Percentiles rank a stretch among this genome's conserved stretches.
Conservation (phyloP, 768 basidiomycete species). For the Leucocoprinus sp. region DNA sequence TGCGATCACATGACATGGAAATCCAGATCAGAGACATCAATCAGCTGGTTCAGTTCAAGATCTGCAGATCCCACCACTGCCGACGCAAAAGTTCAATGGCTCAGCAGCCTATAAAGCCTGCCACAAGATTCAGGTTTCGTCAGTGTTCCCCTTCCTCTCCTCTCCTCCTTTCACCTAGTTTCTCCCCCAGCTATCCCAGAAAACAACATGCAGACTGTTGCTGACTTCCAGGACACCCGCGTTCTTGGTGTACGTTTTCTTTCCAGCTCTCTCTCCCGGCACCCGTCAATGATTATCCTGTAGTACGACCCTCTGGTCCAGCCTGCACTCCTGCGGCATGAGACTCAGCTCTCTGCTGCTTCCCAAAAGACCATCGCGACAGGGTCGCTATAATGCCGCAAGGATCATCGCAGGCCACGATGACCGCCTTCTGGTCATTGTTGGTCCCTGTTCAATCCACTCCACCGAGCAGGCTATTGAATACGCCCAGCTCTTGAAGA, state of each 20-base stretch:
- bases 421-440: slow-evolving; percentile 80
- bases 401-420: slow-evolving; percentile 78
- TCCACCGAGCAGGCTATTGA: slow-evolving; percentile 77
- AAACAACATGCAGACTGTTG: slow-evolving; percentile 46
- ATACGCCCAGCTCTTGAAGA: slow-evolving; percentile 68
- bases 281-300: slow-evolving; percentile 6
- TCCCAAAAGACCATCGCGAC: slow-evolving; percentile 73
- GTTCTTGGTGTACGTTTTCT: slow-evolving; percentile 61
- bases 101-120: slow-evolving; percentile 25
- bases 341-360: slow-evolving; percentile 57
- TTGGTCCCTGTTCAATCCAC: slow-evolving; percentile 96
- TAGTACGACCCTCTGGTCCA: slow-evolving; percentile 97
- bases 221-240: slow-evolving; percentile 70
- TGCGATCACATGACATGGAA: slow-evolving; percentile 7
- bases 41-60: slow-evolving; percentile 12
- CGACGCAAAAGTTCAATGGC: slow-evolving; percentile 14
- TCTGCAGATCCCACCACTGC: slow-evolving; percentile 7
- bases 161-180: slow-evolving; percentile 17
- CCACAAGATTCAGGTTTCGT: slow-evolving; percentile 22
- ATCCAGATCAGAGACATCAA: neutral
- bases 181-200: slow-evolving; percentile 29
- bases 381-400: slow-evolving; percentile 72
- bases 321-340: slow-evolving; percentile 83
- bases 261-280: neutral
- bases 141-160: slow-evolving; percentile 15